A percentile compares a stretch with the other conserved stretches of the same genome.
phyloP scores from a whole-genome alignment of 805 yeast genomes.

The Wickerhamiella nectarea region DNA sequence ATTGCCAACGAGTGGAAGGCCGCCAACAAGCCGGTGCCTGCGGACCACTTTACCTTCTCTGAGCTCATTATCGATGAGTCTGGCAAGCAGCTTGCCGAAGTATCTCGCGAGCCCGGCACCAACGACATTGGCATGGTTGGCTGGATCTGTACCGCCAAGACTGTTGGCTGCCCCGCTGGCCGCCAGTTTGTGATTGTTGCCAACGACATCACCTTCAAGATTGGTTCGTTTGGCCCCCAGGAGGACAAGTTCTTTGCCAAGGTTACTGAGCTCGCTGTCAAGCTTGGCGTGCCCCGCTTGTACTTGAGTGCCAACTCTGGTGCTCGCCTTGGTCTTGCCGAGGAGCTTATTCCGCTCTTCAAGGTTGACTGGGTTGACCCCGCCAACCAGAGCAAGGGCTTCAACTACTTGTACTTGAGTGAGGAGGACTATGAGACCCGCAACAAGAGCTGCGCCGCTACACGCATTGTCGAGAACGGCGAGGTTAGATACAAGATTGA shows the following conservation, averaged over 20 bases:
- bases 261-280: constrained; percentile 84
- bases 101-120: constrained; percentile 91
- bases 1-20: constrained; percentile 73
- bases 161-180: constrained; percentile 95
- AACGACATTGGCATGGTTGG: constrained; percentile 97
- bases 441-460: constrained; percentile 51
- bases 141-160: constrained; percentile 76
- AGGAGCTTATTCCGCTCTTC: constrained; percentile 78
- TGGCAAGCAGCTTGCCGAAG: constrained; percentile 66
- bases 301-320: constrained; percentile 97
- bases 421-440: constrained; percentile 48
- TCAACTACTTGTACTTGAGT: constrained; percentile 72
- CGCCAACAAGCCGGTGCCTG: constrained; percentile 34
- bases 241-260: constrained; percentile 87
- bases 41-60: constrained; percentile 59
- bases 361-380: constrained; percentile 88
- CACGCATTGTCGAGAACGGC: constrained; percentile 70
- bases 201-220: constrained; percentile 92
- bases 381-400: constrained; percentile 67
- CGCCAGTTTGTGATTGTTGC: constrained; percentile 89
- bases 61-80: constrained; percentile 81
- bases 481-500: constrained; percentile 69
- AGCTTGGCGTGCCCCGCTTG: constrained; percentile 85
- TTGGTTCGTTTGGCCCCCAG: constrained; percentile 96
- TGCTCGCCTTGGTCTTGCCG: constrained; percentile 97